Base-by-base conservation (phyloP, 2,329 filamentous ascomycete species). In the Paraconiothyrium sp. region DNA sequence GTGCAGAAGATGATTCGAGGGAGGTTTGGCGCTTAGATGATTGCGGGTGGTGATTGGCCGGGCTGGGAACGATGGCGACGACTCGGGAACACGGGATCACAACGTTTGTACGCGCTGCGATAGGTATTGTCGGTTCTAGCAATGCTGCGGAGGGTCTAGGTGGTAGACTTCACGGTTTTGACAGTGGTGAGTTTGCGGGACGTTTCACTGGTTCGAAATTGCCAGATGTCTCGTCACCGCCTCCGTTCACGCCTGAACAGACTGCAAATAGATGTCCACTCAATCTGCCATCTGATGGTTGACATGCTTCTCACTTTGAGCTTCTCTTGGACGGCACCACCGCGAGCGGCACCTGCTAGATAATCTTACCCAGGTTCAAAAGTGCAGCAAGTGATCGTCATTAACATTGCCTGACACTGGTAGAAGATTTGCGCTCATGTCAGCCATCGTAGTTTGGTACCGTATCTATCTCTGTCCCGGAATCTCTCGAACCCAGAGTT, bases 11-110 rank as follows among this genome's bases (percentile, higher is more conserved):
- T 71, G 68, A 68, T 73, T 72, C 66, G 69, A 35, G 59, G 59
- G 47, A 65, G 35, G 70, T 65, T 62, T 72, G 71, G 73, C 73
- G 72, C 72, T 72, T 76, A 74, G 20, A 13, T 13, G 34, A 20
- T 43, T 39, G 41, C 22, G 14, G 10, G 44, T 16, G 20, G 22
- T 58, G 54, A 63, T 61, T 58, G 58, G 58, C 41, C 11, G 20
- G 41, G n/a, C 20, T 8, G 39, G 34, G 35, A 48, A 7, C 16
- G 24, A 44, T 24, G 34, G 34, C 50, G 35, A 41, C 51, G 22
- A 30, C 22, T 41, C 35, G 16, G 54, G 52, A 55, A 44, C 41
- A 47, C 2, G 20, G 43, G 22, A 46, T 20, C 9, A 30, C 46
- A 48, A 48, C 20, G 16, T 51, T 32, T 51, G 48, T 24, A 51